Base-by-base conservation (phyloP, 371 early-diverging fungal genomes). In the Circinella umbellata region DNA sequence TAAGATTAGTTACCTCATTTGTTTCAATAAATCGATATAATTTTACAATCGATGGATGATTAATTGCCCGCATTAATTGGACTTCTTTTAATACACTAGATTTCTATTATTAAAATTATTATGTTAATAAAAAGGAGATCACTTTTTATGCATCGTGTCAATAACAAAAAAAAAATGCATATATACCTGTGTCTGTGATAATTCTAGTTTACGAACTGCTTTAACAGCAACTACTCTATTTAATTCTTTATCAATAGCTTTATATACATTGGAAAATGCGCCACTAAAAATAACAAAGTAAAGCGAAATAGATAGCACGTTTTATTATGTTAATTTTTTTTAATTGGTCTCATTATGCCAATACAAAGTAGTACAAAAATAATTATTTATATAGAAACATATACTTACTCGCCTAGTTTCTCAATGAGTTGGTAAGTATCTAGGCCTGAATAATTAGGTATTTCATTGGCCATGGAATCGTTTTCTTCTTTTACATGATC, bases 21-120 rank as follows among this genome's bases (percentile, higher is more conserved):
- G 88, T 86, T 68, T 92, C 92, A 46, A 86, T 81, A 66, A 90
- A 89, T 27, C 88, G 89, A 27, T 89, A 79, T 37, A 97, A 80
- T 61, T 86, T 80, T 59, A 95, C 87, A 53, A 98, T 92, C 65
- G 94, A 92, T 42, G 87, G 86, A 72, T 96, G 96, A 17, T 72
- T 60, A 53, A 97, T 77, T 46, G 89, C 88, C 47, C 92, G 86
- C 87, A 96, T 94, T 66, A 97, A 93, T 49, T 90, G 84, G 0
- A 92, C 91, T 78, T 98, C 98, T 76, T 95, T 94, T 66, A 92
- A 85, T 47, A 96, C 90, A 72, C 91, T 90, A 67, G 89, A 87
- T 68, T 88, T 87, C 92, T 95, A 72, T 61, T n/a, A 61, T 13
- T 27, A 37, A 59, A 1, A 37, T 8, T 42, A 54, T 27, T 18